Evolutionary conservation across 208 protist genomes (phyloP).

Genomic region (Acanthamoeba royreba): DNA sequence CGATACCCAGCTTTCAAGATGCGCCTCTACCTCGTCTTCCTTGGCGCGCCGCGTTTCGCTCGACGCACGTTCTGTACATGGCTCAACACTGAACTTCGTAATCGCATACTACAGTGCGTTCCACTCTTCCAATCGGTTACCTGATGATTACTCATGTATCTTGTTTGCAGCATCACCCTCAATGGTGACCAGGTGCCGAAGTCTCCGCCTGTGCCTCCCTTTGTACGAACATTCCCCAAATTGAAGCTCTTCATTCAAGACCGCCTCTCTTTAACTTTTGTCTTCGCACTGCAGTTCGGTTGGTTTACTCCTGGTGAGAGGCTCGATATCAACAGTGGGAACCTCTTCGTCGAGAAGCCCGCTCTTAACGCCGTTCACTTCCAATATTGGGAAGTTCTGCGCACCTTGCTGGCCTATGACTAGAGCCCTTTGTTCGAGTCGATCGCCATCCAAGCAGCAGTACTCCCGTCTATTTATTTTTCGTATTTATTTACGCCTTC

Average conservation of each 20-base stretch:
- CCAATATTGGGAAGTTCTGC: slow-evolving; percentile 40
- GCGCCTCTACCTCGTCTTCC: not conserved
- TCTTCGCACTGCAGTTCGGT: slow-evolving; percentile 21
- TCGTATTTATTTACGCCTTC: no score
- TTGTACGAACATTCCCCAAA: not conserved
- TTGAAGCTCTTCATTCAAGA: no score
- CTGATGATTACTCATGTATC: not conserved
- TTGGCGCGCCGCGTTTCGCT: not conserved
- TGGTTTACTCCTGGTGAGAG: not conserved
- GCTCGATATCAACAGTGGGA: not conserved
- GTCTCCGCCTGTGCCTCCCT: not conserved
- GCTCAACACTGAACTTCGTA: not conserved
- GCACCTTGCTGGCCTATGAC: slow-evolving; percentile 14
- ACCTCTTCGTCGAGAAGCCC: not conserved
- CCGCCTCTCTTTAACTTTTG: no score
- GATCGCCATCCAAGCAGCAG: no score
- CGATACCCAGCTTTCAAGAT: not conserved
- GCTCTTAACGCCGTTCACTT: not conserved
- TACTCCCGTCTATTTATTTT: no score
- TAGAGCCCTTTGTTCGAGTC: no score
- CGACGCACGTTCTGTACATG: not conserved
- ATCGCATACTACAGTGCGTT: slow-evolving; percentile 6
- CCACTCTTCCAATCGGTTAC: not conserved
- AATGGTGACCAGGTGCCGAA: slow-evolving; percentile 7
- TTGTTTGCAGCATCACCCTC: not conserved